These are phyloP conservation scores for Naganishia albida DNA, from an alignment of 1,284 basidiomycete species.

Conservation along the genomic window DNA sequence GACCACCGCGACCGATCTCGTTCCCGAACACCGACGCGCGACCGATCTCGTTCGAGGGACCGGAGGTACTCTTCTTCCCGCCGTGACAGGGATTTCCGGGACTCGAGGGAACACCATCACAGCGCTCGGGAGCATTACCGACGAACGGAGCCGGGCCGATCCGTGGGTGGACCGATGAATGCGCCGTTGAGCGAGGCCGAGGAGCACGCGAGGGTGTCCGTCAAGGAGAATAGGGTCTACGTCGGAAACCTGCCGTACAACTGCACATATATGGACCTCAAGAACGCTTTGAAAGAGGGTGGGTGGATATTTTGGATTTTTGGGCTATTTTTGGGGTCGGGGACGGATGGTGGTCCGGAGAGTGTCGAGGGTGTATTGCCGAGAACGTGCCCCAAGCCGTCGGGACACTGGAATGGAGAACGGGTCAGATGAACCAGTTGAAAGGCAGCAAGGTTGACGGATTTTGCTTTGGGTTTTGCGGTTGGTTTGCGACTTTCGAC, in stretches of 20 bases:
- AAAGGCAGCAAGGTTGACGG: conserved; percentile 39
- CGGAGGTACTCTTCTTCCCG: conserved; percentile 68
- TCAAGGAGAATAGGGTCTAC: conserved; percentile 96
- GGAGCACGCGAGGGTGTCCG: conserved; percentile 87
- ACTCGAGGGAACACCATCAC: conserved; percentile 35
- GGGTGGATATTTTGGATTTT: conserved; percentile 70
- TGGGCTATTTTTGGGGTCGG: conserved; percentile 13
- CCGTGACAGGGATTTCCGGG: conserved; percentile 28
- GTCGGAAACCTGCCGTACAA: conserved; percentile 97
- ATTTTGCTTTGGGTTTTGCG: conserved; percentile 37
- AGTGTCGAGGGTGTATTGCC: conserved; percentile 8
- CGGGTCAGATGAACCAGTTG: not conserved
- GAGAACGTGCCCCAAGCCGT: not conserved
- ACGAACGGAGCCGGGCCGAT: conserved; percentile 12
- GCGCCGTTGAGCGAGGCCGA: conserved; percentile 81
- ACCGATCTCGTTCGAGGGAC: conserved; percentile 61
- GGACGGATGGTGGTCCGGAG: conserved; percentile 6
- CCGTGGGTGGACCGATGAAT: conserved; percentile 78
- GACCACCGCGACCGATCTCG: conserved; percentile 51
- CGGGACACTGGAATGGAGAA: not conserved
- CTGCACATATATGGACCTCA: conserved; percentile 94
- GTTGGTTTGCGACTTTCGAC: conserved; percentile 51
- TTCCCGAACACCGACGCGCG: conserved; percentile 46
- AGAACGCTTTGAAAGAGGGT: conserved; percentile 99
- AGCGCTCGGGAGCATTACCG: conserved; percentile 31